A percentile compares a stretch with the other conserved stretches of the same genome.
phyloP scores from a whole-genome alignment of 257 asterid species.

The Capsicum rhomboideum region DNA sequence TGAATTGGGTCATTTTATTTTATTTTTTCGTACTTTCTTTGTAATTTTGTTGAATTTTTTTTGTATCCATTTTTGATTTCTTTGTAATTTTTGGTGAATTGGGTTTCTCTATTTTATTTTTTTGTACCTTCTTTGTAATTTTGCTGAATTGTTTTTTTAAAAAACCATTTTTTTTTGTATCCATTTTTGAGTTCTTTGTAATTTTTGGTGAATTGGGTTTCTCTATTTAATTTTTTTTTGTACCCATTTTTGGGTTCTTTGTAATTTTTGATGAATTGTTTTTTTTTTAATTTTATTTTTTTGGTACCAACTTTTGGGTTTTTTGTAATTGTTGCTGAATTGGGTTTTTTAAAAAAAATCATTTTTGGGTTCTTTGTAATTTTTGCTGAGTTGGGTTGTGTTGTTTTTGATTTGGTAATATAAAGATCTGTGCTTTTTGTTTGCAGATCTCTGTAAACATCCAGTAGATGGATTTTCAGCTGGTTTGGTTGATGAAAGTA shows the following conservation, averaged over 20 bases:
- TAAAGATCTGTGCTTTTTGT: slow-evolving; percentile 41
- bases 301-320: slow-evolving; percentile 2
- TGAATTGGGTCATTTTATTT: too few relatives aligned
- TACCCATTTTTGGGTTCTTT: slow-evolving; percentile 8
- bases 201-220: slow-evolving; percentile 10
- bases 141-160: too few relatives aligned
- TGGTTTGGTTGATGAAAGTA: slow-evolving; percentile 76
- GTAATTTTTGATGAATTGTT: slow-evolving; percentile 1
- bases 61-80: neutral
- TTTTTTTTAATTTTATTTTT: neutral
- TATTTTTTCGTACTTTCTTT: too few relatives aligned
- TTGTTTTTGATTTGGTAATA: neutral
- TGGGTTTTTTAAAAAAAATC: neutral
- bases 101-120: too few relatives aligned
- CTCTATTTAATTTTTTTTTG: neutral
- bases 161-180: too few relatives aligned
- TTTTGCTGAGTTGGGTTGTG: slow-evolving; percentile 10
- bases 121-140: too few relatives aligned
- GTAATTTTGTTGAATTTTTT: too few relatives aligned
- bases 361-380: slow-evolving; percentile 6
- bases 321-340: slow-evolving; percentile 7
- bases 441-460: slow-evolving; percentile 74
- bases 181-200: slow-evolving; percentile 1
- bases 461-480: slow-evolving; percentile 99
- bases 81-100: neutral